Evolutionary conservation across 371 early-diverging fungal species (phyloP), one percentile per base, ranked within the genome.

Genomic region (Mucor irregularis): DNA sequence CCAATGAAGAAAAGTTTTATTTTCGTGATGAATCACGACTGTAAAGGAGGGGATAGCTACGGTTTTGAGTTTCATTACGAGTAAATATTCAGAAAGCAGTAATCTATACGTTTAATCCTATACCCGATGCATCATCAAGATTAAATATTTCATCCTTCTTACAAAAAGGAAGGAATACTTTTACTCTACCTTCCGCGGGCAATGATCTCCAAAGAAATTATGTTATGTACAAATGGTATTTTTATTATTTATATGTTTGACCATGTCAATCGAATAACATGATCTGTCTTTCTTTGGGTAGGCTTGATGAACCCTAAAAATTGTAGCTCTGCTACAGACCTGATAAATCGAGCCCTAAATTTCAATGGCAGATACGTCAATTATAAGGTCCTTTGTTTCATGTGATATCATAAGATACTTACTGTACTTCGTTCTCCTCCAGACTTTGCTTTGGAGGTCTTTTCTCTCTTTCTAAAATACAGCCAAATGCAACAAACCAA

Each of bases 251-350:
- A 86, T 5, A 82, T 74, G 30, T 73, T 78, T 19, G 91, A 90
- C 94, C 95, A 95, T 0, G 92, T 91, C 60, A 95, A 71, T 49
- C 92, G 81, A 64, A 84, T 55, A 4, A 95, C 94, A 74, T 97
- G 97, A 66, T 97, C 97, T 3, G 93, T 91, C 73, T 97, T 97
- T 33, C 92, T 71, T 48, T 81, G 85, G 5, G 97, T 94, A 16
- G 88, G 79, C 56, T 90, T 91, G 59, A 96, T 89, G 52, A 95
- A 92, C 3, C 97, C 97, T 53, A 97, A 53, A 49, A 85, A 89
- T 64, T 93, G 88, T 50, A 97, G 71, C 61, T 96, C 94, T 30
- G 89, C 89, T 7, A 93, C 84, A 0, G 88, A 83, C 21, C 85
- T 80, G 48, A 92, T 80, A 58, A 97, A 97, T n/a, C 97, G 83